Evolutionary conservation across 495 filamentous ascomycete species (phyloP).

Genomic region (Tuber aestivum): DNA sequence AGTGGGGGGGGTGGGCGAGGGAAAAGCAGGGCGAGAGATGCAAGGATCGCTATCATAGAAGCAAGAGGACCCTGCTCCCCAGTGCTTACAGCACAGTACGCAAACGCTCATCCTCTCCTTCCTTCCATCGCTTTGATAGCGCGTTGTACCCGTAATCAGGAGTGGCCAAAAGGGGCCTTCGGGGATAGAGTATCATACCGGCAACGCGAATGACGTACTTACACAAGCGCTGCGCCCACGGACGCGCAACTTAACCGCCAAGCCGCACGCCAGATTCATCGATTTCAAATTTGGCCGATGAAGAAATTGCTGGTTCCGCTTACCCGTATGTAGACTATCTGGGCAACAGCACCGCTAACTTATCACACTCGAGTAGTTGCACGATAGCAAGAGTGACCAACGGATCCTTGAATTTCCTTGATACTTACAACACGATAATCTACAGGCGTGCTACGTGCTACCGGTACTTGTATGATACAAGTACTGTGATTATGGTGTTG

Average conservation of each 20-base stretch:
- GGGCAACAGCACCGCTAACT: no score
- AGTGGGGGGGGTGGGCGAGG: no score
- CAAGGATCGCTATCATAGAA: neutral
- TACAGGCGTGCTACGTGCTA: neutral
- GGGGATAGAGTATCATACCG: neutral
- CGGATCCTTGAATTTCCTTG: no score
- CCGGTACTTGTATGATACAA: no score
- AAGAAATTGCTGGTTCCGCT: neutral
- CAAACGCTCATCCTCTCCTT: neutral
- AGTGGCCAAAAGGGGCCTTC: neutral
- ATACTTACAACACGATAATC: no score
- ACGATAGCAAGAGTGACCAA: neutral
- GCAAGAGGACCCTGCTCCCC: neutral
- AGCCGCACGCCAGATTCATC: neutral
- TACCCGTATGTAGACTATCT: neutral
- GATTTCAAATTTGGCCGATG: neutral
- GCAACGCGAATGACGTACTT: neutral
- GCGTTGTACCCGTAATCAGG: neutral
- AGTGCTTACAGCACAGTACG: neutral
- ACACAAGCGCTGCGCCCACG: neutral
- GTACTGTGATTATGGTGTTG: no score
- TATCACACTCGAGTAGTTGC: no score
- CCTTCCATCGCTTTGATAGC: neutral
- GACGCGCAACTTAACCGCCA: neutral
- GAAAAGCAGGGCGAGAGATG: neutral